A percentile compares a stretch with the other conserved stretches of the same genome.
phyloP scores from a whole-genome alignment of 192 early-diverging fungal genomes.

The Umbelopsis ramanniana region DNA sequence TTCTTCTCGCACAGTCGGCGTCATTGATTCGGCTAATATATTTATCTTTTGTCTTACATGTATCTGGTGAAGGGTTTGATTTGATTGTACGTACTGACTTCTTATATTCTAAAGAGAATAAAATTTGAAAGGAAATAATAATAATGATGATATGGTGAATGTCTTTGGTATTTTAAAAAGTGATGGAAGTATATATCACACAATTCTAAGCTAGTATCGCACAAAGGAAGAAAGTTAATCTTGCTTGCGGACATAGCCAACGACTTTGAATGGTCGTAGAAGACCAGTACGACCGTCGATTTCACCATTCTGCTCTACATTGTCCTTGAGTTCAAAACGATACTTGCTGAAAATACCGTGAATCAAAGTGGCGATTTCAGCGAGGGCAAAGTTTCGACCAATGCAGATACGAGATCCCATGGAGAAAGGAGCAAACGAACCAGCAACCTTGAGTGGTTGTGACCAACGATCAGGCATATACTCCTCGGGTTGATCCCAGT shows the following conservation, averaged over 20 bases:
- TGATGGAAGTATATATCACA: background rate
- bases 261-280: conserved; percentile 1
- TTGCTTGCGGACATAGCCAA: conserved; percentile 2
- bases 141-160: too few relatives aligned
- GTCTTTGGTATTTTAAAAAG: background rate
- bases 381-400: conserved; percentile 10
- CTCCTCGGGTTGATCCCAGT: conserved; percentile 21
- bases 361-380: conserved; percentile 9
- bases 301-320: conserved; percentile 17
- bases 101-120: too few relatives aligned
- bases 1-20: background rate
- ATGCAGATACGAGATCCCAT: conserved; percentile 19
- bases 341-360: conserved; percentile 16
- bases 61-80: too few relatives aligned
- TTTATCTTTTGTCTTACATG: too few relatives aligned
- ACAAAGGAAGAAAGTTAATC: background rate
- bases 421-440: conserved; percentile 16
- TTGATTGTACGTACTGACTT: too few relatives aligned
- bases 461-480: conserved; percentile 22
- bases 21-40: too few relatives aligned
- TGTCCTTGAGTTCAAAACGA: conserved; percentile 19
- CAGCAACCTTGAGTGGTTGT: background rate
- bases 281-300: conserved; percentile 2
- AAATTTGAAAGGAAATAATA: too few relatives aligned
- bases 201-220: too few relatives aligned